Evolutionary conservation across 306 rosid species (phyloP), one percentile per base, ranked within the genome.

Genomic region (Quercus dentata): DNA sequence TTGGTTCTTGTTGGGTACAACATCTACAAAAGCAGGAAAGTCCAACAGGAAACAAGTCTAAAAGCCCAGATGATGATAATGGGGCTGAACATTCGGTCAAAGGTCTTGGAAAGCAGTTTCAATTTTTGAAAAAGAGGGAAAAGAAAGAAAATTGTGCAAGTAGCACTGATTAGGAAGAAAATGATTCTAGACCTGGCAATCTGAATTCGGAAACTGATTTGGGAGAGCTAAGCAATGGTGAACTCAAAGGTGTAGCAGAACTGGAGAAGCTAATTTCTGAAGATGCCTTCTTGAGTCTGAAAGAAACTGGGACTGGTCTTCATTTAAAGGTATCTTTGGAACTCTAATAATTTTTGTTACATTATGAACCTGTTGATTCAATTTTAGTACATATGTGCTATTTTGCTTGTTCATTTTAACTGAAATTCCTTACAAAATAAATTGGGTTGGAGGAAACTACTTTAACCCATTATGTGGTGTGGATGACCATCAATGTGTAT

Each of bases 1-100:
- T 95, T 25, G 93, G 98, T 84, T 95, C 99, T 73, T 92, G 92
- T 79, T 95, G 97, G 99, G 78, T 92, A 75, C 99, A 95, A 56
- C 94, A 95, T 90, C 84, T 95, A 75, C 97, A 92, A 77, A 92
- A 92, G 75, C 88, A 85, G 81, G 97, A 91, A 87, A 83, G 61
- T 69, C 69, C 85, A 51, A 64, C 85, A 3, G 89, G 86, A 67
- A 76, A 51, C 23, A 61, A 82, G 78, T 82, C 92, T 25, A 82
- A 79, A 72, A 69, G 54, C 62, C 62, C 78, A 5, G 68, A 64
- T 31, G 78, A 76, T 77, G 80, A 49, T 30, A 87, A 77, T 30
- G 97, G 88, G 56, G 85, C 69, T 83, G 91, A 85, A 79, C 89
- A 83, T 85, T 82, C 89, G 41, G 90, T 92, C 70, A 88, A 88